Base-by-base conservation (phyloP, 805 yeast species). In the Teunomyces tritomae region DNA sequence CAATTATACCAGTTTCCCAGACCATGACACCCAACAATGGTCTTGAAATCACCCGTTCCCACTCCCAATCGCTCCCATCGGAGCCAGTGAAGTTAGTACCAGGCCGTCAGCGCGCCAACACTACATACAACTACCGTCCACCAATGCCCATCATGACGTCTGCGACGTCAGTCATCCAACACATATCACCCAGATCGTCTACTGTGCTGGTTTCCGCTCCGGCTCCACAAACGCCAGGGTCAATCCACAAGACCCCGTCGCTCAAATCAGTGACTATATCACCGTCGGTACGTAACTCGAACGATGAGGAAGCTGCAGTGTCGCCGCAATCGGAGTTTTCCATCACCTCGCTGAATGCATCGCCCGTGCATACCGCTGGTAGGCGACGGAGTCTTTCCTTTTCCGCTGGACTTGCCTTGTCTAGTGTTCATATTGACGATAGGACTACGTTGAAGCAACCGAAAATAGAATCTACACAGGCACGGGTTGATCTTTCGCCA, bases 251-350 rank as follows among this genome's bases (percentile, higher is more conserved):
- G 33, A 61, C 70, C 0, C 72, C 70, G 9, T 68, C 76, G 1
- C 57, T 73, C 34, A 70, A 70, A 45, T 64, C 73, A 4, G 59
- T 73, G 5, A 67, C 74, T 3, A 69, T 70, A 8, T 66, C 74
- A 9, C 76, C 75, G 8, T 68, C 68, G 45, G 52, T 59, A 0
- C 51, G 68, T 42, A 44, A 46, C 28, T 11, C 28, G 13, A 14
- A n/a, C 28, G 41, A 37, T 2, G 14, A 14, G 13, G 40, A 26
- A n/a, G 33, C 39, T 5, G 50, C 57, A 4, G 11, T 34, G 3
- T 60, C 64, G 8, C 63, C 63, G 11, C 57, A 51, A 28, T 59
- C 62, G 14, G 39, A 45, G 2, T 16, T 44, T 13, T 54, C 62
- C 4, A 11, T 27, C 9, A 11, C 41, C 9, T 45, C 51, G 10